Percentiles rank a stretch among this genome's conserved stretches.
These are phyloP conservation scores for Nannochloris sp. DNA, from an alignment of 139 green algal genomes.

Conservation along the genomic window DNA sequence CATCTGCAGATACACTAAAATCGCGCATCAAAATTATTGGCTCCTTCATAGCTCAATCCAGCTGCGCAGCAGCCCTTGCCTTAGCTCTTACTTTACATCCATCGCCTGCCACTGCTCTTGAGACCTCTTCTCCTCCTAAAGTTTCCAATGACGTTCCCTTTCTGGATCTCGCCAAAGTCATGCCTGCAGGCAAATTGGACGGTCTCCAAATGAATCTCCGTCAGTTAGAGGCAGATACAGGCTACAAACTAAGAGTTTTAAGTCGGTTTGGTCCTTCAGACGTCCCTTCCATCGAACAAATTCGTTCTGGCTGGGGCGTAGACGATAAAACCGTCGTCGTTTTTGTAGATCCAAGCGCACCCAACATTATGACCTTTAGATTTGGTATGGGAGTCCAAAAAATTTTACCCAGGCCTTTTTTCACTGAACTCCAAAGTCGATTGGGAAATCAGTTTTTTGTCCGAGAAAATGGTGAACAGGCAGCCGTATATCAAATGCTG, in stretches of 20 bases:
- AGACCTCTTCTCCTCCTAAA: neutral
- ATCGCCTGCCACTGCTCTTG: neutral
- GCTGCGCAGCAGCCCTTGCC: neutral
- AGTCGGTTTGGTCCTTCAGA: conserved; percentile 32
- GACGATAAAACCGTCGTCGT: conserved; percentile 42
- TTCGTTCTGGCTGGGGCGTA: conserved; percentile 32
- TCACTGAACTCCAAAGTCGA: conserved; percentile 34
- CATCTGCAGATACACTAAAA: too few relatives aligned
- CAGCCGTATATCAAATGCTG: conserved; percentile 34
- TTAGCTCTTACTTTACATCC: neutral
- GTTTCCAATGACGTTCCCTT: conserved; percentile 6
- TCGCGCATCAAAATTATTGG: too few relatives aligned
- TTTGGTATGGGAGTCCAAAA: conserved; percentile 43
- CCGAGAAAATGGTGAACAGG: conserved; percentile 51
- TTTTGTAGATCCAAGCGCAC: conserved; percentile 52
- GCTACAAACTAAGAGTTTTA: conserved; percentile 37
- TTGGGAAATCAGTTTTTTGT: conserved; percentile 70
- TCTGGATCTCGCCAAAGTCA: conserved; percentile 30
- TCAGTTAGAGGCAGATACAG: conserved; percentile 23
- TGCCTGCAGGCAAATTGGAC: conserved; percentile 23
- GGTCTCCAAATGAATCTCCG: conserved; percentile 17
- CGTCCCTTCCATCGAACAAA: conserved; percentile 18
- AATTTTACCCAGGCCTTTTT: conserved; percentile 52
- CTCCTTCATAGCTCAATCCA: too few relatives aligned
- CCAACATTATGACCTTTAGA: conserved; percentile 59